Evolutionary conservation across 306 rosid species (phyloP), one percentile per base, ranked within the genome.

Genomic region (Medicago ruthenica): DNA sequence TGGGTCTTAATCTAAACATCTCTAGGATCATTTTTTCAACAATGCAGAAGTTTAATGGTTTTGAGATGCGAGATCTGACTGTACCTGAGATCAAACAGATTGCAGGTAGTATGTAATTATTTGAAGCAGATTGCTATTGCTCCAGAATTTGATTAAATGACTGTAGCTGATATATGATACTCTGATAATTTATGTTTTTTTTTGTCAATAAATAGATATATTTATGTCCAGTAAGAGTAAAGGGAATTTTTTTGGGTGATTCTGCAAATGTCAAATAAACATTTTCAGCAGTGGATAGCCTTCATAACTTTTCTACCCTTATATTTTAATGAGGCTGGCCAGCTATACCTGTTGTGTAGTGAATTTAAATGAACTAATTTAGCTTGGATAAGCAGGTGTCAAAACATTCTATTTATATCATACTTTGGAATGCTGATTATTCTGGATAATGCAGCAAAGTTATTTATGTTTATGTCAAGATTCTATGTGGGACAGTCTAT

Each of bases 1-100:
- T 95, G 98, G 98, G 98, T 73, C 97, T 95, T 76, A 95, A 95
- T 90, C 84, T 95, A 77, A 95, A 95, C 83, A 95, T 95, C 82
- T 95, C 98, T 62, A 84, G 98, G 85, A 90, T 95, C 75, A 88
- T 95, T 84, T 95, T 92, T 85, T 95, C 98, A 79, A 81, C 93
- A 12, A 80, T 85, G 93, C 80, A 57, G 84, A 92, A 95, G 83
- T 95, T 92, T 85, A 96, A 95, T 62, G 97, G 98, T 80, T 50
- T 77, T 51, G 89, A 89, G 87, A 76, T 64, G 77, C 91, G 97
- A 73, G 88, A 92, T 6, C 92, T 92, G 55, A 86, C 91, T 60
- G 84, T 95, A 84, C 71, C 97, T 17, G 97, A 95, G 85, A 87
- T 92, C 75, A 95, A 90, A 81, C 97, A 95, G 88, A 92, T 95